Evolutionary conservation across 73 alveolate genomes (phyloP).

Genomic region (Breviolum minutum): DNA sequence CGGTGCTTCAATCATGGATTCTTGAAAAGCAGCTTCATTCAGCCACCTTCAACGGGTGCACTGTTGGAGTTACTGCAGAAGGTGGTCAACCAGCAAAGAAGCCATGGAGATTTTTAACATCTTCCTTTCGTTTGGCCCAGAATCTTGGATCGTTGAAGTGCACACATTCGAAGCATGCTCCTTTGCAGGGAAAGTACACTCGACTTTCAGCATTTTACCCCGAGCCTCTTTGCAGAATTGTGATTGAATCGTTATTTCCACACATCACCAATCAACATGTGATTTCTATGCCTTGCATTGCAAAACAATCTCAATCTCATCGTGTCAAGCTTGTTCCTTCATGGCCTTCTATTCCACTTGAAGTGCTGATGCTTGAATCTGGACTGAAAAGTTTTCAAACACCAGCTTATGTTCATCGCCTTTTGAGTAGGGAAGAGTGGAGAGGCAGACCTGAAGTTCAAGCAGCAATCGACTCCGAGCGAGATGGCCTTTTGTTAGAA

Average conservation of each 20-base stretch:
- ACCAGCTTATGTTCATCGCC: not conserved
- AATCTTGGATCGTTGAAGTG: too few relatives aligned
- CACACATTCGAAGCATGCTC: not conserved
- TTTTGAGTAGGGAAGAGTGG: not conserved
- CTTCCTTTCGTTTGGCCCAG: not conserved
- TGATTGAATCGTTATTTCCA: not conserved
- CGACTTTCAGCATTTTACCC: not conserved
- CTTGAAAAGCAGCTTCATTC: not conserved
- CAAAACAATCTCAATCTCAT: not conserved
- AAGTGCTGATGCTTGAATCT: not conserved
- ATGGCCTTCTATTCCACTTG: not conserved
- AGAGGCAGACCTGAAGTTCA: not conserved
- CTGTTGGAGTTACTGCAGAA: not conserved
- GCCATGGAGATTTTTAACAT: not conserved
- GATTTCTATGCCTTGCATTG: not conserved
- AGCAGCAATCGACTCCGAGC: not conserved
- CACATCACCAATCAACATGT: not conserved
- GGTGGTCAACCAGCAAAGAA: not conserved
- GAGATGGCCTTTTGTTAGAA: not conserved
- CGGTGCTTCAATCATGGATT: not conserved
- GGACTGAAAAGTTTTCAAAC: not conserved
- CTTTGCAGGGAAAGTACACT: not conserved
- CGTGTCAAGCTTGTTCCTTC: too few relatives aligned
- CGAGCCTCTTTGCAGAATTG: not conserved
- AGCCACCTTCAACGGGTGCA: not conserved